phyloP scores from a whole-genome alignment of 208 protist genomes.

The Tritrichomonas musculus region DNA sequence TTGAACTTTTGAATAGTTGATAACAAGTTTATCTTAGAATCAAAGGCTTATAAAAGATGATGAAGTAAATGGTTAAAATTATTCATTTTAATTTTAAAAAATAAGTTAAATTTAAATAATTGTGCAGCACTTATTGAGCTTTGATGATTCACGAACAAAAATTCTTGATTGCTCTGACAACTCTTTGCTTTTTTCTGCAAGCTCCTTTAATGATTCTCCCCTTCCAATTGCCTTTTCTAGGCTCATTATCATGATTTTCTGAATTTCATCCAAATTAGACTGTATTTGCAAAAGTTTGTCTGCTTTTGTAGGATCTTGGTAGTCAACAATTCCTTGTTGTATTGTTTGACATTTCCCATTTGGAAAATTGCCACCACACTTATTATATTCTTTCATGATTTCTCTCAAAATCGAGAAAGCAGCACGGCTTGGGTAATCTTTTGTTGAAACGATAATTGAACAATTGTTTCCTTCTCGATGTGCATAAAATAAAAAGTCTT shows the following conservation, averaged over 20 bases:
- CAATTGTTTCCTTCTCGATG: background rate
- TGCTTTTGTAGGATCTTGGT: background rate
- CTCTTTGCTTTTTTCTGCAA: background rate
- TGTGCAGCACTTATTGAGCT: background rate
- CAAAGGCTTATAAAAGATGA: too few relatives aligned
- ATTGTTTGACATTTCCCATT: background rate
- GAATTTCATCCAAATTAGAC: background rate
- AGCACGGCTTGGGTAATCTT: background rate
- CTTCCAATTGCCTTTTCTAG: conserved; percentile 7
- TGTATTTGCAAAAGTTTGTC: background rate
- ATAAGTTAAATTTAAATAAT: too few relatives aligned
- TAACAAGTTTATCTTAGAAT: too few relatives aligned
- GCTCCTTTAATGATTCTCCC: background rate
- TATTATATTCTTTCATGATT: background rate
- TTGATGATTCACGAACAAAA: background rate
- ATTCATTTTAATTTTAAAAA: too few relatives aligned
- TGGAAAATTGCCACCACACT: background rate
- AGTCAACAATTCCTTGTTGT: background rate
- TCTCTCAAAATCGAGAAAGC: background rate
- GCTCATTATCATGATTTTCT: conserved; percentile 5
- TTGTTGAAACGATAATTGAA: background rate
- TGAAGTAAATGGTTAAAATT: too few relatives aligned
- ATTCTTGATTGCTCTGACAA: conserved; percentile 8
- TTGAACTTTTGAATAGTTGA: too few relatives aligned
- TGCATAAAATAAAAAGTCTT: background rate